These are phyloP conservation scores for Nakazawaea ambrosiae DNA, from an alignment of 805 yeast species.

Conservation along the genomic window DNA sequence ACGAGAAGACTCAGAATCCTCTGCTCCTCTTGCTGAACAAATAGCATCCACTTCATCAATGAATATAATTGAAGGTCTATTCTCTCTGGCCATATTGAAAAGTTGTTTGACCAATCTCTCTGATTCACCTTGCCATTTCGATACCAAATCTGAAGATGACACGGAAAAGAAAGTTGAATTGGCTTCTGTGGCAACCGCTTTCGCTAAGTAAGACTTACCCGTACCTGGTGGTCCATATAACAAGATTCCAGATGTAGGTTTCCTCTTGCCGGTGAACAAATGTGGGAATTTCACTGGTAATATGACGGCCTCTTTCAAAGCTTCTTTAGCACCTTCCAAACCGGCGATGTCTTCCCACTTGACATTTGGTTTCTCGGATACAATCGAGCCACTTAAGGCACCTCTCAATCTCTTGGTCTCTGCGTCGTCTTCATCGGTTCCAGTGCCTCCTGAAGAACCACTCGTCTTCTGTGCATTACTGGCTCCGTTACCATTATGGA, in stretches of 20 bases:
- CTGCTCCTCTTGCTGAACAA: constrained; percentile 97
- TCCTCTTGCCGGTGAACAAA: constrained; percentile 86
- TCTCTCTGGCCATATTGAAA: constrained; percentile 93
- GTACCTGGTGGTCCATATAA: constrained; percentile 96
- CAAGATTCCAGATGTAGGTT: constrained; percentile 86
- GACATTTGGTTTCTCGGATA: constrained; percentile 88
- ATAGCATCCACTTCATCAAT: constrained; percentile 98
- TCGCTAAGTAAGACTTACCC: constrained; percentile 94
- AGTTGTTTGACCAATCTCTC: constrained; percentile 94
- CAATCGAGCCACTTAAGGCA: constrained; percentile 86
- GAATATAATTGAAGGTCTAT: constrained; percentile 90
- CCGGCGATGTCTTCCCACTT: constrained; percentile 97
- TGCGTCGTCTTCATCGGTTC: constrained; percentile 64
- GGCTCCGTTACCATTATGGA: constrained; percentile 49
- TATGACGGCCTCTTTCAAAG: constrained; percentile 94
- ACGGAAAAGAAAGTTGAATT: constrained; percentile 95
- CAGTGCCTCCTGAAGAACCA: constrained; percentile 40
- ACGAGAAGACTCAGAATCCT: constrained; percentile 93
- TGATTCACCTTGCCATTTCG: constrained; percentile 99
- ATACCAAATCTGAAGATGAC: constrained; percentile 90
- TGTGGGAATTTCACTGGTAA: constrained; percentile 96
- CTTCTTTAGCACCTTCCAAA: constrained; percentile 89
- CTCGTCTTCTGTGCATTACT: constrained; percentile 44
- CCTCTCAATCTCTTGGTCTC: constrained; percentile 87
- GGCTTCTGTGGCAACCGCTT: constrained; percentile 98